These are phyloP conservation scores for Rhodotorula toruloides DNA, from an alignment of 768 basidiomycete genomes.

Conservation along the genomic window DNA sequence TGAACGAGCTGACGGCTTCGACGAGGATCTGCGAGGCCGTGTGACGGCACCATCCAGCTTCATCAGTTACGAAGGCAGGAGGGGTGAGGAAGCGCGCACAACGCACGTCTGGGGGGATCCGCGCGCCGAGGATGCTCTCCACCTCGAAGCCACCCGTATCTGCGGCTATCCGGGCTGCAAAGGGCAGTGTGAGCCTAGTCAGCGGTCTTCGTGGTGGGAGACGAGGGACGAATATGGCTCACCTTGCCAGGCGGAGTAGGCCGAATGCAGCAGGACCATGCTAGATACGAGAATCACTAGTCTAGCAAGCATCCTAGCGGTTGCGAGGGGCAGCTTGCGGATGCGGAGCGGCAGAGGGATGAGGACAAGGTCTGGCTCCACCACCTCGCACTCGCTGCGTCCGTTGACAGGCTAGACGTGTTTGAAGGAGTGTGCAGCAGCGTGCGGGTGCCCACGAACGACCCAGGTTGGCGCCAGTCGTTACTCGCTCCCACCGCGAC, in stretches of 20 bases:
- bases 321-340: not conserved
- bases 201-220: not conserved
- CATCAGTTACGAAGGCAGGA: not conserved
- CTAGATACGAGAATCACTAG: slow-evolving; percentile 2
- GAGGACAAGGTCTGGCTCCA: too few relatives aligned
- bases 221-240: not conserved
- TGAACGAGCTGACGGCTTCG: slow-evolving; percentile 61
- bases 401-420: too few relatives aligned
- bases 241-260: slow-evolving; percentile 25
- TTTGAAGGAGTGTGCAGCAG: too few relatives aligned
- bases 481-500: too few relatives aligned
- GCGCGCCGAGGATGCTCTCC: not conserved
- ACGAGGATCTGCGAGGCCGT: slow-evolving; percentile 56
- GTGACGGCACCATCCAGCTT: too few relatives aligned
- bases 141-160: not conserved
- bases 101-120: not conserved
- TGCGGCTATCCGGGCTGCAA: not conserved
- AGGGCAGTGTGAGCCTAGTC: too few relatives aligned
- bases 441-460: too few relatives aligned
- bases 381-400: too few relatives aligned
- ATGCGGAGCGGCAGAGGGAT: not conserved
- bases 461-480: too few relatives aligned
- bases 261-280: slow-evolving; percentile 2
- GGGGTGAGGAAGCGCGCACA: not conserved
- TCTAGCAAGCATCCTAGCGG: not conserved